Percentiles rank a stretch among this genome's conserved stretches.
Conservation (phyloP, 306 rosid species). For the Rosa multiflora region DNA sequence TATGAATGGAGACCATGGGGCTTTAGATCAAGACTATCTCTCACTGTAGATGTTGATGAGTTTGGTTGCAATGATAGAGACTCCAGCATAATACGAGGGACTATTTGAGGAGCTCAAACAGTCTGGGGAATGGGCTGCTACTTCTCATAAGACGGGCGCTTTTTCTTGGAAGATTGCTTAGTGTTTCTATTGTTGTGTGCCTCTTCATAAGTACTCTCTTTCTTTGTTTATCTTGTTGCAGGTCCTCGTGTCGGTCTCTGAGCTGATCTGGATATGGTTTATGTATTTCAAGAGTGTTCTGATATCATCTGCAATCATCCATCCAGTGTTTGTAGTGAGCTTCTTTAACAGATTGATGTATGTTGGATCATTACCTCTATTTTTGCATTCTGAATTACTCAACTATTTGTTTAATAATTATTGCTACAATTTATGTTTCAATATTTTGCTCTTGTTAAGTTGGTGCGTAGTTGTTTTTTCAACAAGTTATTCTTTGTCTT, state of each 20-base stretch:
- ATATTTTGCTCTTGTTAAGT: slow-evolving; percentile 8
- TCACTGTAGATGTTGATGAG: slow-evolving; percentile 27
- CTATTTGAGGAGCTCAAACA: slow-evolving; percentile 24
- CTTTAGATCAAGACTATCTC: slow-evolving; percentile 33
- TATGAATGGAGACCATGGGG: slow-evolving; percentile 23
- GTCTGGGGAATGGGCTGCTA: slow-evolving; percentile 28
- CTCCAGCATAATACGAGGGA: slow-evolving; percentile 35
- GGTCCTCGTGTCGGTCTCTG: slow-evolving; percentile 61
- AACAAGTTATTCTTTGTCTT: slow-evolving; percentile 5
- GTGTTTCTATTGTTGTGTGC: slow-evolving; percentile 61
- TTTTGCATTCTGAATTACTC: slow-evolving; percentile 26
- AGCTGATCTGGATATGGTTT: slow-evolving; percentile 59
- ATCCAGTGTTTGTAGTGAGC: slow-evolving; percentile 62
- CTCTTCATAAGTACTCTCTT: slow-evolving; percentile 56
- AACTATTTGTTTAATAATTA: slow-evolving; percentile 23
- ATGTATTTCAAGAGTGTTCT: slow-evolving; percentile 70
- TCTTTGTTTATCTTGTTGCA: slow-evolving; percentile 69
- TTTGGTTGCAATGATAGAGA: slow-evolving; percentile 19
- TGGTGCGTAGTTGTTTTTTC: neutral
- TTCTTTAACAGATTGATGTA: slow-evolving; percentile 81
- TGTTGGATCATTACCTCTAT: slow-evolving; percentile 66
- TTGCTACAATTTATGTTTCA: slow-evolving; percentile 6
- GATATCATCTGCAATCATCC: slow-evolving; percentile 66
- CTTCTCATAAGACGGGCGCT: slow-evolving; percentile 38
- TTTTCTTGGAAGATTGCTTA: slow-evolving; percentile 55